Base-by-base conservation (phyloP, 192 early-diverging fungal species). In the Backusella circina region DNA sequence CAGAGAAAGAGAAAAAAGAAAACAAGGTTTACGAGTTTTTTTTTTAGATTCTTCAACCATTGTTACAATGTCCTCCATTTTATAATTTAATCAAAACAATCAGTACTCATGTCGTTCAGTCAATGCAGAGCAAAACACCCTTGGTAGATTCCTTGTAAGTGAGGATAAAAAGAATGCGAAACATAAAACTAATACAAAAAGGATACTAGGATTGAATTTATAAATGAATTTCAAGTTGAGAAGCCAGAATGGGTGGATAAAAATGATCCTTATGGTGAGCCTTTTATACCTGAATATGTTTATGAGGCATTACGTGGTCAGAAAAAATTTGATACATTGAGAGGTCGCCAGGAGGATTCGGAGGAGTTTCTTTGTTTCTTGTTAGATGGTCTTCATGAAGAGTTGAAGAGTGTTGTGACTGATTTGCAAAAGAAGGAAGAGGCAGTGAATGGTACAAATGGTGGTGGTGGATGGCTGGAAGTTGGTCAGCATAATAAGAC, bases 311-410 rank as follows among this genome's bases (percentile, higher is more conserved):
- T 99, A 35, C 85, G 92, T 66, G 86, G 90, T 16, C 86, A 89
- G 75, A 95, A 93, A 64, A 84, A 91, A 23, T 93, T 96, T 65
- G 90, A 96, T 44, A 91, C 93, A 1, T 85, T 94, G 77, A 91
- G 92, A 77, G 96, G 96, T 2, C 88, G 94, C 64, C 98, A 99
- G 80, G 96, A 99, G 76, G 98, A 99, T 76, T 96, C 97, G 2
- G 94, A 99, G 65, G 97, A 99, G 80, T 99, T 97, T 84, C 83
- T 99, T 74, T 93, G 93, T 61, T 98, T 93, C 77, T 77, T 99
- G 7, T 79, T 99, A 57, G 93, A 99, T 77, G 98, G 95, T 2
- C 83, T 99, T 51, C 96, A 99, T 80, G 96, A 98, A 73, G 98
- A 99, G 77, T 86, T 95, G 77, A 83, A 77, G 31, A 65, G 69